Percentiles rank a stretch among this genome's conserved stretches.
These are phyloP conservation scores for Papiliotrema flavescens DNA, from an alignment of 1,284 basidiomycete species.

Conservation along the genomic window DNA sequence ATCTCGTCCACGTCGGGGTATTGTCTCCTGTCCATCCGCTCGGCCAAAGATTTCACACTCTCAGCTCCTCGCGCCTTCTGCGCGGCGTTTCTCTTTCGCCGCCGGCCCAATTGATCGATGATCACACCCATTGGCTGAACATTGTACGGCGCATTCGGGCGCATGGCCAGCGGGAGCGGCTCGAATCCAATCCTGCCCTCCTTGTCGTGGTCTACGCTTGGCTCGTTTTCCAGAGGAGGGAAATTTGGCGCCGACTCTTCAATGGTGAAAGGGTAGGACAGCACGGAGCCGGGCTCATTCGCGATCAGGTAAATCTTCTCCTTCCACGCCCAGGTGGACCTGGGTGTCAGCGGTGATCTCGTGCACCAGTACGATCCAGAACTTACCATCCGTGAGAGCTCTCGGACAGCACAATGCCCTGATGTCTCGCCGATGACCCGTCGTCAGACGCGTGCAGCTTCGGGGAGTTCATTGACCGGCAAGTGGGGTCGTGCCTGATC, in stretches of 20 bases:
- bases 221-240: neutral
- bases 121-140: constrained; percentile 1
- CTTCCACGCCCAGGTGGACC: constrained; percentile 2
- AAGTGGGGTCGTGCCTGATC: constrained; percentile 21
- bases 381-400: constrained; percentile 1
- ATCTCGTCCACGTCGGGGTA: constrained; percentile 2
- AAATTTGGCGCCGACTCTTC: neutral
- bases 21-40: constrained; percentile 1
- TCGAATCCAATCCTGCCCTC: constrained; percentile 7
- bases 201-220: neutral
- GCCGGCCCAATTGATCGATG: neutral
- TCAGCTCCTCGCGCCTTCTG: neutral
- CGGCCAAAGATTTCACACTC: neutral
- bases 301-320: constrained; percentile 47
- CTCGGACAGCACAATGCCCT: neutral
- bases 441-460: neutral
- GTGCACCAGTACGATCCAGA: neutral
- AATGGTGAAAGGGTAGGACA: constrained; percentile 20
- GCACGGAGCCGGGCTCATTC: constrained; percentile 30
- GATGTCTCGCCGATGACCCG: neutral
- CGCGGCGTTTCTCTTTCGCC: neutral
- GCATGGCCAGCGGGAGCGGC: constrained; percentile 12
- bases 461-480: constrained; percentile 36
- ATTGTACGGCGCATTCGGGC: constrained; percentile 15
- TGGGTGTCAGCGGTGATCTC: neutral